Conservation (phyloP, 768 basidiomycete species). For the Trametes meyenii region DNA sequence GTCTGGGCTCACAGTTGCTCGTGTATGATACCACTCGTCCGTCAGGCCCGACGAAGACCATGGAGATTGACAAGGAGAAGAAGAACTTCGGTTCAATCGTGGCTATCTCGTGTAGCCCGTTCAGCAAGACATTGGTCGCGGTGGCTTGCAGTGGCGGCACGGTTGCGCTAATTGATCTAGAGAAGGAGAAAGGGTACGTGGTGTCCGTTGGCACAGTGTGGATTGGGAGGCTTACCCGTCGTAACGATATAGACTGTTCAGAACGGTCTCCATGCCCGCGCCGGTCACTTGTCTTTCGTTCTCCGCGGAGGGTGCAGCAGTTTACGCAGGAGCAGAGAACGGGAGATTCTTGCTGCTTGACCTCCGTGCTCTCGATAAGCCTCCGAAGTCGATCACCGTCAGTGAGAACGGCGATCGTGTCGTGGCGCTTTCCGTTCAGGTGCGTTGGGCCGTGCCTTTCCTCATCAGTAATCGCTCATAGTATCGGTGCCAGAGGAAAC, state of each 20-base stretch:
- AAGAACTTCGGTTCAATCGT: slow-evolving; percentile 50
- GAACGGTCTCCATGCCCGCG: slow-evolving; percentile 55
- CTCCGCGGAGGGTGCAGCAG: slow-evolving; percentile 66
- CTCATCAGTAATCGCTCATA: slow-evolving; percentile 23
- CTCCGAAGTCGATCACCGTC: slow-evolving; percentile 56
- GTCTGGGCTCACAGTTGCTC: slow-evolving; percentile 51
- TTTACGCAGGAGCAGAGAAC: slow-evolving; percentile 66
- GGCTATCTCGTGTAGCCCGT: slow-evolving; percentile 66
- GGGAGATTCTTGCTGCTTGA: slow-evolving; percentile 68
- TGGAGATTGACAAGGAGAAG: slow-evolving; percentile 48
- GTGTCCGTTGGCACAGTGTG: background rate
- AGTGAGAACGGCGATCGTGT: slow-evolving; percentile 52
- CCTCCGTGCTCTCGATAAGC: slow-evolving; percentile 65
- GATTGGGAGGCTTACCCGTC: background rate
- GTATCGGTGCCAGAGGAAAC: slow-evolving; percentile 27
- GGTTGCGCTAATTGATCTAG: slow-evolving; percentile 66
- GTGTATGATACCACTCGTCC: slow-evolving; percentile 67
- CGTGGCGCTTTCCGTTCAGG: slow-evolving; percentile 61
- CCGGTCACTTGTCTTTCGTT: slow-evolving; percentile 64
- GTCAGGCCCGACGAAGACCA: slow-evolving; percentile 54
- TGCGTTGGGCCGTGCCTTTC: slow-evolving; percentile 32
- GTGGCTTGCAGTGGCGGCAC: slow-evolving; percentile 56
- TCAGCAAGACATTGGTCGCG: slow-evolving; percentile 73
- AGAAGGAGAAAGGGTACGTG: slow-evolving; percentile 69
- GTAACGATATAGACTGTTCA: slow-evolving; percentile 50